Percentiles rank a stretch among this genome's conserved stretches.
phyloP scores from a whole-genome alignment of 2,329 filamentous ascomycete genomes.

The Penicillium sp. region DNA sequence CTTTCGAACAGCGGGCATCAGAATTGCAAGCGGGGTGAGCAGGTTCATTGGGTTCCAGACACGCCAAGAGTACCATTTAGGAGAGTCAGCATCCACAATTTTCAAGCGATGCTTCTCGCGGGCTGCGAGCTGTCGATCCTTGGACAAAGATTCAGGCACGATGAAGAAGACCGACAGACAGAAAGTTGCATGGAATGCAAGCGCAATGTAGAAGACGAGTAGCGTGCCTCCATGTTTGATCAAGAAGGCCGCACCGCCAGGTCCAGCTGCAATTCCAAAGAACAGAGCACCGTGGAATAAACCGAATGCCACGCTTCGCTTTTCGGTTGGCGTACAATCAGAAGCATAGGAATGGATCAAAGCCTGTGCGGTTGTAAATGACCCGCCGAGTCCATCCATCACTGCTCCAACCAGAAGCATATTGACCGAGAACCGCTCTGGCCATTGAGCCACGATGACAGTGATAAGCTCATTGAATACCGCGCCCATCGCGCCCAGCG shows the following conservation, averaged over 20 bases:
- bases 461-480: constrained; percentile 72
- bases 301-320: constrained; percentile 78
- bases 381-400: constrained; percentile 80
- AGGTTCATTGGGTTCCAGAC: constrained; percentile 59
- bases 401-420: constrained; percentile 74
- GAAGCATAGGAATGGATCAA: constrained; percentile 82
- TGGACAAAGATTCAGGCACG: constrained; percentile 81
- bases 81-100: constrained; percentile 31
- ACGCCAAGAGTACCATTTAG: constrained; percentile 30
- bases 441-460: constrained; percentile 72
- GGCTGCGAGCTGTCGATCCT: constrained; percentile 66
- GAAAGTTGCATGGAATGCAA: constrained; percentile 71
- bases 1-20: constrained; percentile 60
- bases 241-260: constrained; percentile 74
- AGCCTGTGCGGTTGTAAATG: constrained; percentile 79
- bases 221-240: constrained; percentile 71
- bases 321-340: constrained; percentile 79
- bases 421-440: constrained; percentile 69
- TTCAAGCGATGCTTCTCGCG: constrained; percentile 62
- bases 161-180: constrained; percentile 67
- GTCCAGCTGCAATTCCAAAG: constrained; percentile 81
- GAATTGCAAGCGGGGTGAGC: constrained; percentile 71
- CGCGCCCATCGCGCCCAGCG: constrained; percentile 70
- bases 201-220: constrained; percentile 77
- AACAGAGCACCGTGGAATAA: constrained; percentile 90